Conservation (phyloP, 257 asterid genomes). For the Coffea canephora region DNA sequence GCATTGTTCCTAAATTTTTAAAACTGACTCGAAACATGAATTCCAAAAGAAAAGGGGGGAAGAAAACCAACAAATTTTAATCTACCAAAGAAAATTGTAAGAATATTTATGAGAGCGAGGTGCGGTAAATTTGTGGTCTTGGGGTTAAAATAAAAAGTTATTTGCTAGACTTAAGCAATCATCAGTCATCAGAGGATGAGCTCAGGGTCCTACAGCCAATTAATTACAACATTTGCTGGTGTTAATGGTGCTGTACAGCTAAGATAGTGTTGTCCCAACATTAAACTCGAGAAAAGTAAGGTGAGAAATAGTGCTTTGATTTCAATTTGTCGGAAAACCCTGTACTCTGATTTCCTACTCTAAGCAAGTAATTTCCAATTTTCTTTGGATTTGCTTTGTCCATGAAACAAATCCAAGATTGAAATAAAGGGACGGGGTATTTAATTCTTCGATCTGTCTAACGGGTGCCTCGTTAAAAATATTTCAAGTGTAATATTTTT, state of each 20-base stretch:
- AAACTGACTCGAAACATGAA: background rate
- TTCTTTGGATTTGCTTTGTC: background rate
- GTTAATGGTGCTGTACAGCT: constrained; percentile 16
- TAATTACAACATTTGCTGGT: background rate
- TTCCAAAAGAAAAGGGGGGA: background rate
- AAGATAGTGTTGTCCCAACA: background rate
- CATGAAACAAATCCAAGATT: background rate
- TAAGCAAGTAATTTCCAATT: background rate
- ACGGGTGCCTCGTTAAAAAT: no score
- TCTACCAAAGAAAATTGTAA: background rate
- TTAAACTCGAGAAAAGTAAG: background rate
- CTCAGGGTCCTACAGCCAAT: background rate
- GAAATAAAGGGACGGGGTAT: no score
- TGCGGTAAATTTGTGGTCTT: background rate
- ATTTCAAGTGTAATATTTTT: no score
- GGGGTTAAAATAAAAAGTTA: background rate
- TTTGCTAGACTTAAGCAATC: background rate
- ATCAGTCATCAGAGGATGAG: background rate
- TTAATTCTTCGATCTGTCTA: no score
- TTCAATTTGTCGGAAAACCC: background rate
- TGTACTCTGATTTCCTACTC: background rate
- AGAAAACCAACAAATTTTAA: no score
- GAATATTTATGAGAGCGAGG: background rate
- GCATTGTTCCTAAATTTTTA: background rate
- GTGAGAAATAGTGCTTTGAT: background rate